These are phyloP conservation scores for Beta macrorhiza DNA, from an alignment of 179 eudicot species.

Conservation along the genomic window DNA sequence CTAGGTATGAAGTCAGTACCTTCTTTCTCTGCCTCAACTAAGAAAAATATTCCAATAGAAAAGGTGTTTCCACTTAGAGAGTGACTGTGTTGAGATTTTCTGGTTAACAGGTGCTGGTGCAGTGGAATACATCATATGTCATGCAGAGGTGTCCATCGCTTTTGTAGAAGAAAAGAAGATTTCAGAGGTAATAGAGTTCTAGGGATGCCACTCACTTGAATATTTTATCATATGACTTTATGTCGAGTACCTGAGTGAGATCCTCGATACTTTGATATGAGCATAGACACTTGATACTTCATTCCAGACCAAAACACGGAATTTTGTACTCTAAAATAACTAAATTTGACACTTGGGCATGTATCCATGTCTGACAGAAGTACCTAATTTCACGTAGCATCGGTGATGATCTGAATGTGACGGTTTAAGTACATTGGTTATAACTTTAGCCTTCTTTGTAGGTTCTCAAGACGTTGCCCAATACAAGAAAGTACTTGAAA, in stretches of 20 bases:
- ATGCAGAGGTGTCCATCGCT: slow-evolving; percentile 77
- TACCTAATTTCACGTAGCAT: not conserved
- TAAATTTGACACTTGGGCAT: too few species aligned
- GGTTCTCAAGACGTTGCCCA: slow-evolving; percentile 77
- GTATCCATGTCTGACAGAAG: not conserved
- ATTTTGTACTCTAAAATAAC: too few species aligned
- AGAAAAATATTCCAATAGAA: too few species aligned
- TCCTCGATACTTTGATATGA: too few species aligned
- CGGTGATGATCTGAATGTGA: too few species aligned
- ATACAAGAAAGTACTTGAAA: slow-evolving; percentile 55
- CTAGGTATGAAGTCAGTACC: slow-evolving; percentile 48
- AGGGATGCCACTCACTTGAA: not conserved
- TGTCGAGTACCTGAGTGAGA: too few species aligned
- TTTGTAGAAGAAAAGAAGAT: slow-evolving; percentile 79
- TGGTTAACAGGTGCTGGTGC: slow-evolving; percentile 72
- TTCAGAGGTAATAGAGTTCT: slow-evolving; percentile 48
- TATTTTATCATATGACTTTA: not conserved
- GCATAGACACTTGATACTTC: too few species aligned
- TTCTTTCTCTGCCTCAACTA: not conserved
- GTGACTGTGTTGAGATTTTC: slow-evolving; percentile 9
- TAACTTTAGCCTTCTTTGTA: slow-evolving; percentile 20
- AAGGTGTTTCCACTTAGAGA: not conserved
- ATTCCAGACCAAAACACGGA: too few species aligned
- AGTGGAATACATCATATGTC: slow-evolving; percentile 79
- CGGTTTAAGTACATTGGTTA: too few species aligned